These are phyloP conservation scores for Euphorbia pulcherrima DNA, from an alignment of 345 rosid genomes.

Conservation along the genomic window DNA sequence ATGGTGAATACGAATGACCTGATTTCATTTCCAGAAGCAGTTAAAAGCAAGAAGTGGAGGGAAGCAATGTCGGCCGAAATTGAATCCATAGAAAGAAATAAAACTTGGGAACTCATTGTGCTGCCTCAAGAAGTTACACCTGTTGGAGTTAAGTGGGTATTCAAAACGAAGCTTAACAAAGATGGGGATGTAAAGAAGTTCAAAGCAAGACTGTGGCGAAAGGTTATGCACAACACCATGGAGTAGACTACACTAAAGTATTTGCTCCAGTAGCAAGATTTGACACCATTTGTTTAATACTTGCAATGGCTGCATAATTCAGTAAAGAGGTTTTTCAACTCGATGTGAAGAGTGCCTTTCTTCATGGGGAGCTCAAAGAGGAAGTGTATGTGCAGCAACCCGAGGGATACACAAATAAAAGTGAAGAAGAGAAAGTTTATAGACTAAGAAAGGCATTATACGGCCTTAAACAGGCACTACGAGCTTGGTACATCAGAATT, in stretches of 20 bases:
- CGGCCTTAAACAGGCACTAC: background rate
- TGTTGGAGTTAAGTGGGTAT: too few relatives aligned
- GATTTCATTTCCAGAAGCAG: too few relatives aligned
- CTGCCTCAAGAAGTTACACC: too few relatives aligned
- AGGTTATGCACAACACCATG: background rate
- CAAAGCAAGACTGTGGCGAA: background rate
- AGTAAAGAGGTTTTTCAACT: background rate
- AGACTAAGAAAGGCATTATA: background rate
- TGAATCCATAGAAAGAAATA: too few relatives aligned
- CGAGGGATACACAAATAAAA: background rate
- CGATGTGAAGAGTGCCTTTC: background rate
- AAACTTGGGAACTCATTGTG: too few relatives aligned
- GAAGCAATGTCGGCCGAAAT: too few relatives aligned
- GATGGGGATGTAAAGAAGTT: too few relatives aligned
- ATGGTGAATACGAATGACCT: too few relatives aligned
- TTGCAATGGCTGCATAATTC: background rate
- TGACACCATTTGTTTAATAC: background rate
- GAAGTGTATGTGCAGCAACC: background rate
- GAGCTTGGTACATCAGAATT: background rate
- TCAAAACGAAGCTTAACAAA: too few relatives aligned
- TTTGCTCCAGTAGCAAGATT: background rate
- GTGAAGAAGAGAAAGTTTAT: background rate
- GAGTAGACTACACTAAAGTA: background rate
- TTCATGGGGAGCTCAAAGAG: background rate
- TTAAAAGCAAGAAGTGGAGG: too few relatives aligned